phyloP scores from a whole-genome alignment of 805 yeast genomes.

The Saturnispora quitensis region DNA sequence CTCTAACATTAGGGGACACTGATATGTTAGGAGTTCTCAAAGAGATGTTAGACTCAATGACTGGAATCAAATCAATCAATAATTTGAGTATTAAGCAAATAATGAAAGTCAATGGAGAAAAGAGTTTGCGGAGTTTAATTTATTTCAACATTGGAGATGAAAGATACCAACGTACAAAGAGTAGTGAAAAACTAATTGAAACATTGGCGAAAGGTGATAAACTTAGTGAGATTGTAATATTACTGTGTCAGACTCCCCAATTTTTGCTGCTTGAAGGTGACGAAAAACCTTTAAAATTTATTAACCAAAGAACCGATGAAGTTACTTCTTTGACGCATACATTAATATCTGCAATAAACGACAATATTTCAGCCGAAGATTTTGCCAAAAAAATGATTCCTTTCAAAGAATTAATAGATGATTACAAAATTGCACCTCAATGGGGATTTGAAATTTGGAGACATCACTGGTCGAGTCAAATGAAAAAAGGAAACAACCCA shows the following conservation, averaged over 20 bases:
- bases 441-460: conserved; percentile 84
- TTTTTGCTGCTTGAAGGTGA: conserved; percentile 27
- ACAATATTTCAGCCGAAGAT: conserved; percentile 31
- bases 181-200: conserved; percentile 44
- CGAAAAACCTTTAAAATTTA: conserved; percentile 52
- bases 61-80: conserved; percentile 65
- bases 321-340: conserved; percentile 57
- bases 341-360: conserved; percentile 48
- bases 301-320: conserved; percentile 68
- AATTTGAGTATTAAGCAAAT: conserved; percentile 63
- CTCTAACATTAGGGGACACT: conserved; percentile 50
- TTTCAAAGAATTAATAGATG: conserved; percentile 31
- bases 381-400: conserved; percentile 28
- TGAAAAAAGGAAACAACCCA: conserved; percentile 15
- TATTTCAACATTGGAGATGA: conserved; percentile 51
- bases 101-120: conserved; percentile 54
- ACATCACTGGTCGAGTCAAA: conserved; percentile 25
- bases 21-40: conserved; percentile 55
- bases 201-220: conserved; percentile 35
- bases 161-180: conserved; percentile 37
- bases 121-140: conserved; percentile 44
- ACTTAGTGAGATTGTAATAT: conserved; percentile 55
- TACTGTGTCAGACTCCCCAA: conserved; percentile 43
- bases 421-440: conserved; percentile 39
- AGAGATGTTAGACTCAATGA: conserved; percentile 62